A percentile compares a stretch with the other conserved stretches of the same genome.
Conservation (phyloP, 805 yeast genomes). For the Ogataea minuta region DNA sequence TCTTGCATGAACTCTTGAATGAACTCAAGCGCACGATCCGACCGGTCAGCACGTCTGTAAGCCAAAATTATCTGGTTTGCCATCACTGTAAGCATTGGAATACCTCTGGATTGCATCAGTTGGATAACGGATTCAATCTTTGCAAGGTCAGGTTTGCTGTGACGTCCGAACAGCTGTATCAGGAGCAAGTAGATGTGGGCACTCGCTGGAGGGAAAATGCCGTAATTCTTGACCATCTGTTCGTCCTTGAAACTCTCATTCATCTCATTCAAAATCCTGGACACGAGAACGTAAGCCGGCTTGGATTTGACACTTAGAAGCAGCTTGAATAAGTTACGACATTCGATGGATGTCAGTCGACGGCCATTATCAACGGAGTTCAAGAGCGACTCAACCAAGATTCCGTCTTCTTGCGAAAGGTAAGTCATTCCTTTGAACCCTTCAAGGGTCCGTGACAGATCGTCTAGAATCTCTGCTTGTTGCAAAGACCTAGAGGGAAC, state of each 20-base stretch:
- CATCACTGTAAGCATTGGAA: slow-evolving; percentile 36
- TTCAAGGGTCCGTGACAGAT: slow-evolving; percentile 10
- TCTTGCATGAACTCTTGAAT: slow-evolving; percentile 30
- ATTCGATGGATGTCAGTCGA: slow-evolving; percentile 26
- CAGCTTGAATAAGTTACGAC: slow-evolving; percentile 24
- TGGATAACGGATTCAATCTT: slow-evolving; percentile 32
- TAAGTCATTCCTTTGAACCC: slow-evolving; percentile 1
- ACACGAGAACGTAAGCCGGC: slow-evolving; percentile 29
- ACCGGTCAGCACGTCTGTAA: slow-evolving; percentile 30
- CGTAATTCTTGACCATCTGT: slow-evolving; percentile 12
- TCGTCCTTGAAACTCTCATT: slow-evolving; percentile 17
- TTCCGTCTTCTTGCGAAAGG: slow-evolving; percentile 9
- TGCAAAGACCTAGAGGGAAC: slow-evolving; percentile 16
- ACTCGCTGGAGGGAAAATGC: slow-evolving; percentile 37
- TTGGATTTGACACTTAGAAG: slow-evolving; percentile 24
- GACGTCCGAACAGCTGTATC: slow-evolving; percentile 35
- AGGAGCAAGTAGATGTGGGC: slow-evolving; percentile 43
- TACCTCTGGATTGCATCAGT: slow-evolving; percentile 31
- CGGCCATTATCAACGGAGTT: slow-evolving; percentile 24
- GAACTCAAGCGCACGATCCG: slow-evolving; percentile 32
- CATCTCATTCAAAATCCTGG: slow-evolving; percentile 33
- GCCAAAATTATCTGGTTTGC: slow-evolving; percentile 39
- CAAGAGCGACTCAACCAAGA: slow-evolving; percentile 13
- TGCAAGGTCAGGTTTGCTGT: slow-evolving; percentile 24
- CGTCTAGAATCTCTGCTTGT: slow-evolving; percentile 26